A percentile compares a stretch with the other conserved stretches of the same genome.
Conservation (phyloP, 306 rosid species). For the Gastrolobium villosum region DNA sequence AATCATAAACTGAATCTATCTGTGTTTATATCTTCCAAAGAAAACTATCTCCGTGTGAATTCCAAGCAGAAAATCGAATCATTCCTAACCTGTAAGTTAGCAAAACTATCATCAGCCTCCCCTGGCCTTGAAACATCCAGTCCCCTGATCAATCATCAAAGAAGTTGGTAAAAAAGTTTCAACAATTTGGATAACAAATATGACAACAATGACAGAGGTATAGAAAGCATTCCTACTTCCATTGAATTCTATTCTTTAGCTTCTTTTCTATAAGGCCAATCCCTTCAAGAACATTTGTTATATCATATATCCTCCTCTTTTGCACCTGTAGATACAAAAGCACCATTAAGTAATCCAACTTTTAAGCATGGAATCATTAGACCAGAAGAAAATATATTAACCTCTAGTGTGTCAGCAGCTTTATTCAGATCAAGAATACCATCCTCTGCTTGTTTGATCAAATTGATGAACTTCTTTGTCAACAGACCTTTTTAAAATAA, state of each 20-base stretch:
- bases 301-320: constrained; percentile 97
- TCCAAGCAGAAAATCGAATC: constrained; percentile 43
- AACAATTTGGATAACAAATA: constrained; percentile 38
- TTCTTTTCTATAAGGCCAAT: constrained; percentile 98
- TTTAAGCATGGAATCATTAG: constrained; percentile 44
- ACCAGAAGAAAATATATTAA: constrained; percentile 48
- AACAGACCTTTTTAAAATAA: constrained; percentile 70
- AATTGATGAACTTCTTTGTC: constrained; percentile 92
- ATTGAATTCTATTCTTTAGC: constrained; percentile 96
- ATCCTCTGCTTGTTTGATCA: constrained; percentile 93
- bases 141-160: constrained; percentile 73
- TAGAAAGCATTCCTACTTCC: constrained; percentile 78
- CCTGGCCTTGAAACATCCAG: constrained; percentile 87
- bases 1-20: constrained; percentile 27
- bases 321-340: constrained; percentile 75
- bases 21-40: constrained; percentile 26
- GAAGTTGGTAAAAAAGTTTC: constrained; percentile 40
- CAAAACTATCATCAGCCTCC: constrained; percentile 76
- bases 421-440: constrained; percentile 78
- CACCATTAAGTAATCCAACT: constrained; percentile 43
- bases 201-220: constrained; percentile 26
- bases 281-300: constrained; percentile 99
- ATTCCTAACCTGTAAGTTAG: constrained; percentile 80
- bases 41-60: constrained; percentile 35
- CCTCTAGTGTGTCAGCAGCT: constrained; percentile 98